Percentiles rank a stretch among this genome's conserved stretches.
Conservation (phyloP, 768 basidiomycete genomes). For the Boletus reticuloceps region DNA sequence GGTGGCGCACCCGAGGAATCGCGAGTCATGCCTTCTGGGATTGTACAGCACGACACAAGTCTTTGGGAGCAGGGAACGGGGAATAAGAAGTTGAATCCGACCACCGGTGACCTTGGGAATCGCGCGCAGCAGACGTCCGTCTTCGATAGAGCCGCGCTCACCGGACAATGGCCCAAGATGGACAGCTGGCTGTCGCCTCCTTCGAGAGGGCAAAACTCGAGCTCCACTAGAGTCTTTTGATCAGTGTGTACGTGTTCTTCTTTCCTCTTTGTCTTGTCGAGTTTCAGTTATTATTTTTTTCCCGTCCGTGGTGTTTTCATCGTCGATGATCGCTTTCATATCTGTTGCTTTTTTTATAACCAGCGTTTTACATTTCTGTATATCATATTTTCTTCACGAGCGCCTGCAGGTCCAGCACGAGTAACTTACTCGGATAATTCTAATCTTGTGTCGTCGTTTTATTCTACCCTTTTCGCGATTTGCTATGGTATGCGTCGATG, state of each 20-base stretch:
- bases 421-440: conserved; percentile 34
- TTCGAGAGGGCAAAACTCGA: conserved; percentile 30
- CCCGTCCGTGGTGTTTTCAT: not conserved
- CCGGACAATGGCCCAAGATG: conserved; percentile 36
- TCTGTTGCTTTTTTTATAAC: conserved; percentile 3
- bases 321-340: conserved; percentile 8
- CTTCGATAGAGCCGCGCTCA: conserved; percentile 27
- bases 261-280: not conserved
- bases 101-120: conserved; percentile 17
- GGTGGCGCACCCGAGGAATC: conserved; percentile 4
- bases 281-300: not conserved
- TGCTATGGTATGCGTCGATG: conserved; percentile 15
- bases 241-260: not conserved
- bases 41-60: conserved; percentile 3
- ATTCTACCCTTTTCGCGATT: not conserved
- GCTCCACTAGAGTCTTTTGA: conserved; percentile 32
- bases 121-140: conserved; percentile 24
- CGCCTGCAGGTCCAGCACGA: conserved; percentile 29
- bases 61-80: conserved; percentile 25
- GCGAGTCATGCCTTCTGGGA: not conserved
- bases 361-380: conserved; percentile 21
- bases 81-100: conserved; percentile 19
- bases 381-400: conserved; percentile 20
- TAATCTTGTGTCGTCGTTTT: conserved; percentile 22
- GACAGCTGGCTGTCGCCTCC: conserved; percentile 32